Evolutionary conservation across 2,329 filamentous ascomycete genomes (phyloP).

Genomic region (Fusarium incarnatum): DNA sequence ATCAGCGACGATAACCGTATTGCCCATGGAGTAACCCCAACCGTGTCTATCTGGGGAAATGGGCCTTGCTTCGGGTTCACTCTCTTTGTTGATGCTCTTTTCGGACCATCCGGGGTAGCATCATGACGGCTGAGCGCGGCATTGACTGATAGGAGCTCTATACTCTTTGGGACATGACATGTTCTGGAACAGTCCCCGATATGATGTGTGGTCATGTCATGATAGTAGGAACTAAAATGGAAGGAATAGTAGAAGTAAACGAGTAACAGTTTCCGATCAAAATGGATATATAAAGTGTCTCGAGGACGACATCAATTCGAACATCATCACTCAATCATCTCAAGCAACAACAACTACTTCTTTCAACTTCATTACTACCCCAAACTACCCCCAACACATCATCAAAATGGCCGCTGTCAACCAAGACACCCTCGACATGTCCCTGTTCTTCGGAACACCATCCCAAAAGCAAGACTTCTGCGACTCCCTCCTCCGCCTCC

Average conservation of each 20-base stretch:
- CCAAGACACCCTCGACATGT: conserved; percentile 45
- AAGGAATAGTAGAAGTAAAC: conserved; percentile 2
- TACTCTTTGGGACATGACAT: conserved; percentile 1
- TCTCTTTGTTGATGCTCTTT: conserved; percentile 24
- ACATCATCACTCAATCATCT: conserved; percentile 1
- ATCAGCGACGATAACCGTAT: conserved; percentile 30
- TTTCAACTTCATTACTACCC: background rate
- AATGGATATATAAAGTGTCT: conserved; percentile 17
- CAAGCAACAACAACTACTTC: background rate
- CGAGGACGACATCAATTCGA: background rate
- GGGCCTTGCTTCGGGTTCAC: conserved; percentile 6
- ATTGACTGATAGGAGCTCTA: conserved; percentile 6
- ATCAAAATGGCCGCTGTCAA: conserved; percentile 32
- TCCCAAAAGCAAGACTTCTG: conserved; percentile 44
- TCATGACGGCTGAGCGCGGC: conserved; percentile 24
- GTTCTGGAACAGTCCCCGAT: background rate
- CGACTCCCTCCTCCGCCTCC: conserved; percentile 35
- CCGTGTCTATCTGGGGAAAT: background rate
- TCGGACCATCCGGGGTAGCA: background rate
- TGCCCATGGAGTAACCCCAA: background rate
- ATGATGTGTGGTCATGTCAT: background rate
- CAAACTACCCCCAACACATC: too few species aligned
- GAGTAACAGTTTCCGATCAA: conserved; percentile 31
- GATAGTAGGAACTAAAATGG: background rate
- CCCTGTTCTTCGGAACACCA: conserved; percentile 46